These are phyloP conservation scores for Nicotiana sylvestris DNA, from an alignment of 257 asterid species.

Conservation along the genomic window DNA sequence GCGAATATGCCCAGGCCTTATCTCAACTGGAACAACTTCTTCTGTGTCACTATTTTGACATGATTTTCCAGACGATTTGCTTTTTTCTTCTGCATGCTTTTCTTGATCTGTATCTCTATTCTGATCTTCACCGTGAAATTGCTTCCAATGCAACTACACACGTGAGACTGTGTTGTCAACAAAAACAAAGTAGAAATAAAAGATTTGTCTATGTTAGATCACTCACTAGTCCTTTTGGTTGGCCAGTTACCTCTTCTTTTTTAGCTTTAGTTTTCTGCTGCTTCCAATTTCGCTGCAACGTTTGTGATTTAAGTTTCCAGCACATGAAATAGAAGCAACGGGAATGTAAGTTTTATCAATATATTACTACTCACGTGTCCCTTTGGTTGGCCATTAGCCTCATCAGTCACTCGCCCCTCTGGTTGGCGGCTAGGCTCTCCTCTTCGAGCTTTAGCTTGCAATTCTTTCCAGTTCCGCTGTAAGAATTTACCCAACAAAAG, in stretches of 20 bases:
- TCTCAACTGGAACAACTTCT: conserved; percentile 64
- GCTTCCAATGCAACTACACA: conserved; percentile 71
- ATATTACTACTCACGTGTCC: conserved; percentile 16
- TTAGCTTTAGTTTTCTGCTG: conserved; percentile 50
- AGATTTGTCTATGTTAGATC: conserved; percentile 8
- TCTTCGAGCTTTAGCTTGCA: conserved; percentile 44
- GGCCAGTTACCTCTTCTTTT: conserved; percentile 31
- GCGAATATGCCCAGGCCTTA: conserved; percentile 96
- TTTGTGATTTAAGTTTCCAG: conserved; percentile 18
- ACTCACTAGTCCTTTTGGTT: conserved; percentile 42
- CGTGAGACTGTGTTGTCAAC: conserved; percentile 7
- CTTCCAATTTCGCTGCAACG: conserved; percentile 67
- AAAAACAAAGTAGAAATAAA: conserved; percentile 7
- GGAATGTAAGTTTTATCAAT: conserved; percentile 8
- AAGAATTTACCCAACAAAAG: conserved; percentile 24
- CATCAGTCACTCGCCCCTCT: conserved; percentile 34
- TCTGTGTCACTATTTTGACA: conserved; percentile 38
- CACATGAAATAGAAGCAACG: not conserved
- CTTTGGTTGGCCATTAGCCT: not conserved
- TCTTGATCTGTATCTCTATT: conserved; percentile 31
- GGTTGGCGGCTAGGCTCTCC: conserved; percentile 31
- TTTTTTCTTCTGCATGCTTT: conserved; percentile 26
- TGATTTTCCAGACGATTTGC: conserved; percentile 21
- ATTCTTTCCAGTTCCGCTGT: conserved; percentile 74
- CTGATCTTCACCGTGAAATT: conserved; percentile 34